Percentiles rank a stretch among this genome's conserved stretches.
These are phyloP conservation scores for Pythium aristosporum DNA, from an alignment of 352 stramenopile genomes.

Conservation along the genomic window DNA sequence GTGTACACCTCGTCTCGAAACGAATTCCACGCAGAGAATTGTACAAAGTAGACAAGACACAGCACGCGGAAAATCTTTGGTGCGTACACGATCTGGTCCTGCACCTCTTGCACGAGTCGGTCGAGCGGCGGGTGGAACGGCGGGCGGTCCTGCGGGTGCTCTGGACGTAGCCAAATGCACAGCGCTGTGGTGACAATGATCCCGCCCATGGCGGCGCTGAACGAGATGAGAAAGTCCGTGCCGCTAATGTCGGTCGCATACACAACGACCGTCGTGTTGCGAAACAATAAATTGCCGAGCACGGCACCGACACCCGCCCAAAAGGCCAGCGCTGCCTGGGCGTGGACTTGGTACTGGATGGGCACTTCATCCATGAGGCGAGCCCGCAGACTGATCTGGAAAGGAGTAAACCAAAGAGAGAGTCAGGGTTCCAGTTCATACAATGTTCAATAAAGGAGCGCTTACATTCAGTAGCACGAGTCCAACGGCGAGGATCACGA, in stretches of 20 bases:
- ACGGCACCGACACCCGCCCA: conserved; percentile 65
- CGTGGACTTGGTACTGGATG: conserved; percentile 77
- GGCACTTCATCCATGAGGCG: conserved; percentile 78
- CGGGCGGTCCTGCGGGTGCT: conserved; percentile 60
- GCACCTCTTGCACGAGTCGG: conserved; percentile 53
- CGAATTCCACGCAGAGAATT: conserved; percentile 75
- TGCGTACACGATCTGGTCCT: conserved; percentile 61
- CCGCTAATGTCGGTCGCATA: conserved; percentile 70
- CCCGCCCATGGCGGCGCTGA: conserved; percentile 45
- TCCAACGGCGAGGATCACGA: conserved; percentile 63
- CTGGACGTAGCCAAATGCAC: conserved; percentile 56
- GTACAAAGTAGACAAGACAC: conserved; percentile 66
- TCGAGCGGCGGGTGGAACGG: conserved; percentile 52
- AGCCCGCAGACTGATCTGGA: conserved; percentile 59
- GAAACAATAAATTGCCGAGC: conserved; percentile 60
- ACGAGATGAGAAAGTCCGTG: conserved; percentile 62
- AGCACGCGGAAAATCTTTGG: conserved; percentile 65
- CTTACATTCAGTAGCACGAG: conserved; percentile 58
- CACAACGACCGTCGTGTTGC: conserved; percentile 65
- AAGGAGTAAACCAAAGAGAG: neutral
- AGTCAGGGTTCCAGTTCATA: neutral
- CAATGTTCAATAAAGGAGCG: conserved; percentile 11
- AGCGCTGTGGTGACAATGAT: conserved; percentile 50
- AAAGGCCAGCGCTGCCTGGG: conserved; percentile 63
- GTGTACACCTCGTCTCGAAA: conserved; percentile 74